Conservation (phyloP, 345 rosid genomes). For the Euphorbia tirucalli region DNA sequence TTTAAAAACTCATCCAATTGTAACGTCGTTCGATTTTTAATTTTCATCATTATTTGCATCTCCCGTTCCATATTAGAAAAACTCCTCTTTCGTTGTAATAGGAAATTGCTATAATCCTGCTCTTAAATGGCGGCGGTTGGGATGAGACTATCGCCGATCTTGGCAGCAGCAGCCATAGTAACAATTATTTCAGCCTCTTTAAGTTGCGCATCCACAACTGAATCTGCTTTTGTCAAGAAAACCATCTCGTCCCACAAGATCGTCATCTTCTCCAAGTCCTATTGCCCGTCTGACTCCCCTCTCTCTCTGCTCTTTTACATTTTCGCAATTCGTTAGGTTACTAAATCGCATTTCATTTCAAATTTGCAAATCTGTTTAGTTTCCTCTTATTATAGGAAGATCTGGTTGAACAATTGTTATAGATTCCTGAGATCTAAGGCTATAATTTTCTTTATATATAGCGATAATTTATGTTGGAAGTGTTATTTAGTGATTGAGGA, state of each 20-base stretch:
- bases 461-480: background rate
- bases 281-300: constrained; percentile 77
- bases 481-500: background rate
- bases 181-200: constrained; percentile 13
- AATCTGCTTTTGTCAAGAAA: constrained; percentile 58
- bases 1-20: too few species aligned
- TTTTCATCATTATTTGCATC: too few species aligned
- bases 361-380: background rate
- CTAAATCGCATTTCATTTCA: background rate
- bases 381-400: background rate
- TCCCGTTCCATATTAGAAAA: too few species aligned
- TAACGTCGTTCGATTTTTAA: too few species aligned
- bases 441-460: too few species aligned
- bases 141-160: constrained; percentile 2
- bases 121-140: constrained; percentile 13
- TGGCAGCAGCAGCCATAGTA: constrained; percentile 12
- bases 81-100: background rate
- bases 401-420: background rate
- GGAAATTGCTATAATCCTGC: background rate
- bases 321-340: background rate
- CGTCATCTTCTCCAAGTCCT: constrained; percentile 96
- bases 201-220: constrained; percentile 23
- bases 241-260: constrained; percentile 79
- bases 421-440: background rate
- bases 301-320: background rate